A percentile compares a stretch with the other conserved stretches of the same genome.
Evolutionary conservation across 768 basidiomycete genomes (phyloP).

Genomic region (Pisolithus albus): DNA sequence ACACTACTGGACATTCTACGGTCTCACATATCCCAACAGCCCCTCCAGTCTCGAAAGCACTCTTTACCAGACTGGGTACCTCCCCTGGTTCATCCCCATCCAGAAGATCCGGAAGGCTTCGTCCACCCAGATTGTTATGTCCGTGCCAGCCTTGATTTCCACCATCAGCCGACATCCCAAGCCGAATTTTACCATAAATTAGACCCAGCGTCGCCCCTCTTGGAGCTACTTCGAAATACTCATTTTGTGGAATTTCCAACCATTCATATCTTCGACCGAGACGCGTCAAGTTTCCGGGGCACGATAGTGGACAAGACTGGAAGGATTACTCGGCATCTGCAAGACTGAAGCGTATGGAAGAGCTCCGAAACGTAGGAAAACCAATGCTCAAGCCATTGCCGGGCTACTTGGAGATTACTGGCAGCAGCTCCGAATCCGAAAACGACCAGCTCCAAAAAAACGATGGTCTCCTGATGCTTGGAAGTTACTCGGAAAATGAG

Average conservation of each 20-base stretch:
- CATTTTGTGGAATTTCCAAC: slow-evolving; percentile 81
- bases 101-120: slow-evolving; percentile 52
- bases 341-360: slow-evolving; percentile 24
- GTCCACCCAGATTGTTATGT: slow-evolving; percentile 55
- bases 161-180: slow-evolving; percentile 15
- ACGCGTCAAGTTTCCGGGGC: slow-evolving; percentile 47
- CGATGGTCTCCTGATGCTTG: slow-evolving; percentile 17
- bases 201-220: slow-evolving; percentile 43
- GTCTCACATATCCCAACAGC: slow-evolving; percentile 29
- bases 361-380: slow-evolving; percentile 48
- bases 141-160: slow-evolving; percentile 34
- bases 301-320: slow-evolving; percentile 53
- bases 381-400: slow-evolving; percentile 49
- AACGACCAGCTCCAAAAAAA: not conserved
- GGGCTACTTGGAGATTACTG: slow-evolving; percentile 58
- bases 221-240: slow-evolving; percentile 45
- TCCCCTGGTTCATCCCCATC: slow-evolving; percentile 44
- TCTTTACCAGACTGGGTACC: slow-evolving; percentile 49
- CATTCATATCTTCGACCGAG: slow-evolving; percentile 65
- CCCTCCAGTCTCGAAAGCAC: slow-evolving; percentile 27
- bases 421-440: slow-evolving; percentile 32
- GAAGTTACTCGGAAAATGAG: slow-evolving; percentile 19
- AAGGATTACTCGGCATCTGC: slow-evolving; percentile 17
- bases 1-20: slow-evolving; percentile 48
- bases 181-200: slow-evolving; percentile 48